phyloP scores from a whole-genome alignment of 2,329 filamentous ascomycete genomes.

The Triangularia verruculosa region DNA sequence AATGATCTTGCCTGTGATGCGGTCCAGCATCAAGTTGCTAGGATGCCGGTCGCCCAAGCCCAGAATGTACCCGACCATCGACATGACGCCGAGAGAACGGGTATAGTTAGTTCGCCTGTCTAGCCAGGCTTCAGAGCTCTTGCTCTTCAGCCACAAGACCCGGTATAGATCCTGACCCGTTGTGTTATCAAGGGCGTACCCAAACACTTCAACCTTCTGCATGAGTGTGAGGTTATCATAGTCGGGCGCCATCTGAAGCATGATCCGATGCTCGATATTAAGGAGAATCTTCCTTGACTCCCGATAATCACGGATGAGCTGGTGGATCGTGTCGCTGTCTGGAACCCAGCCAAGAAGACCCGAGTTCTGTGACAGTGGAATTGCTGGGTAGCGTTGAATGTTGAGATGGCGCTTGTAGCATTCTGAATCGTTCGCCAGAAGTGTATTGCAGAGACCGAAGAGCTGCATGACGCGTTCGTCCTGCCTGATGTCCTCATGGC shows the following conservation, averaged over 20 bases:
- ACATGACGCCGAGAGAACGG: constrained; percentile 95
- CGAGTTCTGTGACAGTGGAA: constrained; percentile 93
- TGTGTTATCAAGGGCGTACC: constrained; percentile 97
- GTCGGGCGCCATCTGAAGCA: constrained; percentile 99
- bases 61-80: constrained; percentile 99
- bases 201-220: constrained; percentile 99
- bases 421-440: constrained; percentile 89
- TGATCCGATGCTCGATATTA: constrained; percentile 99
- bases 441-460: constrained; percentile 94
- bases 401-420: constrained; percentile 96
- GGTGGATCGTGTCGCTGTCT: constrained; percentile 95
- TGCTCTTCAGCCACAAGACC: constrained; percentile 97
- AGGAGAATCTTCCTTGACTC: constrained; percentile 96
- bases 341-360: constrained; percentile 95
- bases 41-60: constrained; percentile 95
- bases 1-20: constrained; percentile 92
- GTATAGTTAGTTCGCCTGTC: constrained; percentile 99
- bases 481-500: constrained; percentile 98
- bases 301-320: constrained; percentile 94
- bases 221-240: constrained; percentile 98
- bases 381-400: constrained; percentile 94
- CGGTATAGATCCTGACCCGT: constrained; percentile 98
- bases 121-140: constrained; percentile 96
- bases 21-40: constrained; percentile 95
- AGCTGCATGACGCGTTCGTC: constrained; percentile 99